Conservation (phyloP, 768 basidiomycete genomes). For the Daedaleopsis sinensis region DNA sequence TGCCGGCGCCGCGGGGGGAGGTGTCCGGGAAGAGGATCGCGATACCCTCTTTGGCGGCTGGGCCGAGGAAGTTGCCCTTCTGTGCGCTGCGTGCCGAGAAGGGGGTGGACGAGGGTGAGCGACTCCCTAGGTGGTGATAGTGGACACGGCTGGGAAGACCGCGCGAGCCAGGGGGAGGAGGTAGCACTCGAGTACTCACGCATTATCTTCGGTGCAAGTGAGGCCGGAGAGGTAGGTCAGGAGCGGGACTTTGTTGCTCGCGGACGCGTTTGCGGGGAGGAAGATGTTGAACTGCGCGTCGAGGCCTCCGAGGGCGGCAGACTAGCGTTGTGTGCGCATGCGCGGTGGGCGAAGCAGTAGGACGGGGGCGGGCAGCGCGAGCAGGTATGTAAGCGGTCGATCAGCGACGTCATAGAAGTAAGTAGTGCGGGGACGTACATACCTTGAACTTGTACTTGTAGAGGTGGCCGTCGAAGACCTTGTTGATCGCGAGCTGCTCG, state of each 20-base stretch:
- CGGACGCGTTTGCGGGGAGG: conserved; percentile 63
- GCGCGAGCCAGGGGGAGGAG: not conserved
- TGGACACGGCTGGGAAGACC: not conserved
- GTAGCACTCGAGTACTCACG: conserved; percentile 46
- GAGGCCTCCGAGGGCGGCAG: conserved; percentile 67
- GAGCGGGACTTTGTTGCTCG: conserved; percentile 56
- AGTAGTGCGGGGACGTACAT: conserved; percentile 25
- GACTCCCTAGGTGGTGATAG: not conserved
- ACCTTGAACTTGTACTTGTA: conserved; percentile 89
- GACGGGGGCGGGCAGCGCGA: not conserved
- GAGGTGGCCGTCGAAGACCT: conserved; percentile 78
- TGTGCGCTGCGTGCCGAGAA: conserved; percentile 60
- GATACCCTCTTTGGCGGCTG: conserved; percentile 83
- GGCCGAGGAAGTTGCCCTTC: conserved; percentile 90
- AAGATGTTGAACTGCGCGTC: conserved; percentile 87
- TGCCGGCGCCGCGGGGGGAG: conserved; percentile 88
- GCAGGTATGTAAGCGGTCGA: conserved; percentile 4
- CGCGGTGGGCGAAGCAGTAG: not conserved
- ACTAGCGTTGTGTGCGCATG: conserved; percentile 44
- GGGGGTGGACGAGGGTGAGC: not conserved
- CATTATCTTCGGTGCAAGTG: conserved; percentile 93
- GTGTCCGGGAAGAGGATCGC: conserved; percentile 96
- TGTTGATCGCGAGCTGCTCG: conserved; percentile 75
- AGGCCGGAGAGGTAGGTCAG: conserved; percentile 89
- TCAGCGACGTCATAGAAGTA: conserved; percentile 8